phyloP scores from a whole-genome alignment of 306 rosid species.

The Castanea mollissima region DNA sequence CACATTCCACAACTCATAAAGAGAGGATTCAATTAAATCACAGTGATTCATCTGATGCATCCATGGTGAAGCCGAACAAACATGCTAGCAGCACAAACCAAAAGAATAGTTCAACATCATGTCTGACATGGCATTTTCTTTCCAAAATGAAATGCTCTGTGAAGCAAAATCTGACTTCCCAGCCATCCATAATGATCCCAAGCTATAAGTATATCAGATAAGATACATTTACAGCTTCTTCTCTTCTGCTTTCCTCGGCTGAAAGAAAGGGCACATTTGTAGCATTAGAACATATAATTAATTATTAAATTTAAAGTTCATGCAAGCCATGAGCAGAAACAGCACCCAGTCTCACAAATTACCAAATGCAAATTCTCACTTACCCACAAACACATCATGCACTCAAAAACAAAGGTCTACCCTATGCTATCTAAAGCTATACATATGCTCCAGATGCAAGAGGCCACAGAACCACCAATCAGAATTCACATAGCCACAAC shows the following conservation, averaged over 20 bases:
- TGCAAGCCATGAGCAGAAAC: slow-evolving; percentile 3
- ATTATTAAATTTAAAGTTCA: not conserved
- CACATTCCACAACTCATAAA: slow-evolving; percentile 13
- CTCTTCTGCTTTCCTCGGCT: slow-evolving; percentile 95
- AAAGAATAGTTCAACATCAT: not conserved
- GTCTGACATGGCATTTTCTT: not conserved
- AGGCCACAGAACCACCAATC: not conserved
- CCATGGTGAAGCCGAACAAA: slow-evolving; percentile 14
- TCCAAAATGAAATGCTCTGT: slow-evolving; percentile 13
- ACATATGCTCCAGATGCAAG: not conserved
- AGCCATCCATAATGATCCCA: slow-evolving; percentile 7
- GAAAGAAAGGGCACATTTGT: slow-evolving; percentile 35
- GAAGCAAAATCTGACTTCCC: not conserved
- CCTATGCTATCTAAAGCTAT: not conserved
- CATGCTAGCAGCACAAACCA: not conserved
- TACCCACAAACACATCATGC: not conserved
- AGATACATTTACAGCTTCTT: slow-evolving; percentile 53
- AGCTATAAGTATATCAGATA: slow-evolving; percentile 1
- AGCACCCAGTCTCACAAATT: not conserved
- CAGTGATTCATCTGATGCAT: slow-evolving; percentile 9
- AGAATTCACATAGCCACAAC: not conserved
- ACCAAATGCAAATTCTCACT: slow-evolving; percentile 1
- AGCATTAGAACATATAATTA: not conserved
- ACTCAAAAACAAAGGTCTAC: not conserved
- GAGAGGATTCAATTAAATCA: slow-evolving; percentile 19